phyloP scores from a whole-genome alignment of 495 filamentous ascomycete species.

The Podospora fimiseda region DNA sequence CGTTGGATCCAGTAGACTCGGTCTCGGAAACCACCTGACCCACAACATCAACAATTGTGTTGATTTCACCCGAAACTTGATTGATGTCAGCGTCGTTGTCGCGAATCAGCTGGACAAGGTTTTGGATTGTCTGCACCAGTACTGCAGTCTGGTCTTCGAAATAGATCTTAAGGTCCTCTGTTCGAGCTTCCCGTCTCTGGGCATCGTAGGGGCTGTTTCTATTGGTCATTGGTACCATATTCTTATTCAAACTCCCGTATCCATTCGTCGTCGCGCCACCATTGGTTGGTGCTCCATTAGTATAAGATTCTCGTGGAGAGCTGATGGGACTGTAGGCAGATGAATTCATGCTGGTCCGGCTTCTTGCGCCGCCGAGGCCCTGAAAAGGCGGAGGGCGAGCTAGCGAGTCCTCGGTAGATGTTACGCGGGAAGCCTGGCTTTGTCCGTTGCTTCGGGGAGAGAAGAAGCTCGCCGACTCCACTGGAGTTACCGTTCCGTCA shows the following conservation, averaged over 20 bases:
- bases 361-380: conserved; percentile 32
- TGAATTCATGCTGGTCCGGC: conserved; percentile 42
- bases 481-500: conserved; percentile 50
- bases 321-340: conserved; percentile 50
- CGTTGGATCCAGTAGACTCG: conserved; percentile 48
- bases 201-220: conserved; percentile 14
- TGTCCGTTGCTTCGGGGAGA: conserved; percentile 38
- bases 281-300: conserved; percentile 29
- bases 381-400: conserved; percentile 44
- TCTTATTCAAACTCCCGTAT: conserved; percentile 31
- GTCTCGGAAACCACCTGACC: conserved; percentile 62
- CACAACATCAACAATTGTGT: conserved; percentile 63
- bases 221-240: conserved; percentile 6
- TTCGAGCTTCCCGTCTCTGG: conserved; percentile 39
- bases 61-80: conserved; percentile 63
- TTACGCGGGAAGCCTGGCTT: conserved; percentile 25
- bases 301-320: conserved; percentile 47
- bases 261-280: conserved; percentile 26
- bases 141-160: conserved; percentile 78
- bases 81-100: conserved; percentile 54
- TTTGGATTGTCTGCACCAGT: conserved; percentile 75
- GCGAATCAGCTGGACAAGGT: conserved; percentile 73
- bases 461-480: conserved; percentile 49
- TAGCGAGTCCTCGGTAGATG: conserved; percentile 32
- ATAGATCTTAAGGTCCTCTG: conserved; percentile 72